Base-by-base conservation (phyloP, 305 asterid species). In the Caryopteris hybrid region DNA sequence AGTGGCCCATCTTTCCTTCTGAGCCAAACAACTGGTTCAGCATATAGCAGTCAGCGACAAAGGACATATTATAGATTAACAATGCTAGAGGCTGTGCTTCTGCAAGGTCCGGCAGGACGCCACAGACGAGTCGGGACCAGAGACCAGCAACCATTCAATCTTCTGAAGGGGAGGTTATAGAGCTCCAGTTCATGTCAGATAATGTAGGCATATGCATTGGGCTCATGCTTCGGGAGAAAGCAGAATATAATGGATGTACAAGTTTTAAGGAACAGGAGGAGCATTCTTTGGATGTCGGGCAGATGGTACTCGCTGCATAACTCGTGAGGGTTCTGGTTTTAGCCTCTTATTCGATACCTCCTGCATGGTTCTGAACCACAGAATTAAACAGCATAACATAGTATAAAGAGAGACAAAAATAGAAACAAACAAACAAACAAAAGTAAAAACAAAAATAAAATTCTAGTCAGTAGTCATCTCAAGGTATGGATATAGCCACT, bases 261-360 rank as follows among this genome's bases (percentile, higher is more conserved):
- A 52, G 68, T 60, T 57, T 86, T 81, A 85, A 3, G 89, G 95
- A 10, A 86, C 71, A 0, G 81, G 79, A 51, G 89, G 84, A 43
- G 85, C 71, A 43, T 84, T 84, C 74, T 68, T 87, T 6, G 84
- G 79, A 57, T 80, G 80, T 62, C 96, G 80, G 41, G 71, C 72
- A 13, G 92, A 84, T 61, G 88, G 84, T 76, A 78, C 64, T 34
- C 95, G 80, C 55, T 83, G 95, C 74, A 81, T 25, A 70, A 66
- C 70, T 67, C 90, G 76, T 20, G 95, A 67, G 63, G 77, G 79
- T 36, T 92, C 97, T 41, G 80, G 88, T 72, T 75, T 92, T 33
- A 73, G 48, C 77, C 97, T 83, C 78, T 92, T 92, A 78, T 62
- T 78, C n/a, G 91, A 59, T 74, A 84, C 74, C 66, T 79, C 92